phyloP scores from a whole-genome alignment of 1,284 basidiomycete genomes.

The Pseudozyma pruni region DNA sequence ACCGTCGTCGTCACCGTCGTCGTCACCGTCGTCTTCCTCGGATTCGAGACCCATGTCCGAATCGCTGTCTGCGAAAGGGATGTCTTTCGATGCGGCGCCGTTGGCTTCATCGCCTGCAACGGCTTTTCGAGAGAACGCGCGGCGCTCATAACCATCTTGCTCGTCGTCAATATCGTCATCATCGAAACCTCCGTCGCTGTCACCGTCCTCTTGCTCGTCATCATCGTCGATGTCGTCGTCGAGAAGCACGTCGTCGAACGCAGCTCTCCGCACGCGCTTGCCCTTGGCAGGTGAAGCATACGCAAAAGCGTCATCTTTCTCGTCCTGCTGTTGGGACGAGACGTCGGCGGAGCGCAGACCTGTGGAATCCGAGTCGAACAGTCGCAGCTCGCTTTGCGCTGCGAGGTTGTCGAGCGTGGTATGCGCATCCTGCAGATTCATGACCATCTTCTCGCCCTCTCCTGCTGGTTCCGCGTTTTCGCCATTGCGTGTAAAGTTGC shows the following conservation, averaged over 20 bases:
- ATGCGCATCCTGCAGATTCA: slow-evolving; percentile 88
- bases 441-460: slow-evolving; percentile 97
- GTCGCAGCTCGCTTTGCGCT: slow-evolving; percentile 81
- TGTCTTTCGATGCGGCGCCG: slow-evolving; percentile 43
- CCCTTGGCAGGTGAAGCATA: slow-evolving; percentile 16
- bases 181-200: slow-evolving; percentile 53
- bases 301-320: slow-evolving; percentile 8
- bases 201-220: slow-evolving; percentile 56
- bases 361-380: slow-evolving; percentile 79
- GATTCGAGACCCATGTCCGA: slow-evolving; percentile 63
- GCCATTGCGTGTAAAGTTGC: slow-evolving; percentile 79
- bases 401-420: slow-evolving; percentile 86
- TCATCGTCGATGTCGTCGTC: slow-evolving; percentile 66
- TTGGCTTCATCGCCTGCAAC: slow-evolving; percentile 31
- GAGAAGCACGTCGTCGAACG: slow-evolving; percentile 58
- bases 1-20: slow-evolving; percentile 63
- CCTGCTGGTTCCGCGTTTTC: slow-evolving; percentile 73
- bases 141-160: slow-evolving; percentile 17
- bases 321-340: slow-evolving; percentile 1
- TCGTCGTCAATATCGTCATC: slow-evolving; percentile 50
- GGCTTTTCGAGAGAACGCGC: slow-evolving; percentile 28
- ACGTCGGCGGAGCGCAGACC: slow-evolving; percentile 33
- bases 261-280: slow-evolving; percentile 53
- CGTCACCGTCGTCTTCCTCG: slow-evolving; percentile 30
- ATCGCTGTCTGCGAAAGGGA: slow-evolving; percentile 66